phyloP scores from a whole-genome alignment of 1,139 yeast genomes.

The Candida sp. region DNA sequence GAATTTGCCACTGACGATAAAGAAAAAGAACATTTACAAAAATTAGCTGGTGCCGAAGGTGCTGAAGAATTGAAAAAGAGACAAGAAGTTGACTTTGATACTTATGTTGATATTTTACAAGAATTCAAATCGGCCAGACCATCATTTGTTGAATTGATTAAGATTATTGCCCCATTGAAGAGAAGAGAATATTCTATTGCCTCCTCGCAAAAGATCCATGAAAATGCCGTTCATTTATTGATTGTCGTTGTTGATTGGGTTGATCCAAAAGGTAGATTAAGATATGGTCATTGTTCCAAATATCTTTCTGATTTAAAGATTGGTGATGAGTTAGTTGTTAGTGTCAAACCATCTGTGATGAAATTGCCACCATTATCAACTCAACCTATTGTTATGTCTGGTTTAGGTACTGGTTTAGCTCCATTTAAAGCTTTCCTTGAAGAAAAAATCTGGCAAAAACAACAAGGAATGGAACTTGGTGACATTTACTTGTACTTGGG shows the following conservation, averaged over 20 bases:
- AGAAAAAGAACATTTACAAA: slow-evolving; percentile 61
- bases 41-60: slow-evolving; percentile 74
- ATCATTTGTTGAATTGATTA: slow-evolving; percentile 63
- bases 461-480: slow-evolving; percentile 88
- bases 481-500: slow-evolving; percentile 88
- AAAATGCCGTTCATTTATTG: slow-evolving; percentile 85
- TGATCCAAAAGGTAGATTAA: slow-evolving; percentile 78
- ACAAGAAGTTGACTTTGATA: slow-evolving; percentile 79
- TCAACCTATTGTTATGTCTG: slow-evolving; percentile 95
- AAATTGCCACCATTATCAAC: slow-evolving; percentile 84
- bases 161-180: slow-evolving; percentile 80
- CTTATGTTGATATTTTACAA: slow-evolving; percentile 78
- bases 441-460: slow-evolving; percentile 91
- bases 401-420: slow-evolving; percentile 97
- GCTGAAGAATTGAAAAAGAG: slow-evolving; percentile 82
- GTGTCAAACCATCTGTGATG: slow-evolving; percentile 97
- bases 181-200: slow-evolving; percentile 99
- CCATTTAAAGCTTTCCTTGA: slow-evolving; percentile 98
- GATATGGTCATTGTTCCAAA: slow-evolving; percentile 95
- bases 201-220: slow-evolving; percentile 89
- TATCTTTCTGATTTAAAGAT: slow-evolving; percentile 73
- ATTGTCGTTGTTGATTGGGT: slow-evolving; percentile 98
- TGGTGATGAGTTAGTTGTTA: slow-evolving; percentile 87
- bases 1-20: slow-evolving; percentile 67
- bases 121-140: slow-evolving; percentile 87